These are phyloP conservation scores for Acrocalymma vagum DNA, from an alignment of 2,329 filamentous ascomycete genomes.

Conservation along the genomic window DNA sequence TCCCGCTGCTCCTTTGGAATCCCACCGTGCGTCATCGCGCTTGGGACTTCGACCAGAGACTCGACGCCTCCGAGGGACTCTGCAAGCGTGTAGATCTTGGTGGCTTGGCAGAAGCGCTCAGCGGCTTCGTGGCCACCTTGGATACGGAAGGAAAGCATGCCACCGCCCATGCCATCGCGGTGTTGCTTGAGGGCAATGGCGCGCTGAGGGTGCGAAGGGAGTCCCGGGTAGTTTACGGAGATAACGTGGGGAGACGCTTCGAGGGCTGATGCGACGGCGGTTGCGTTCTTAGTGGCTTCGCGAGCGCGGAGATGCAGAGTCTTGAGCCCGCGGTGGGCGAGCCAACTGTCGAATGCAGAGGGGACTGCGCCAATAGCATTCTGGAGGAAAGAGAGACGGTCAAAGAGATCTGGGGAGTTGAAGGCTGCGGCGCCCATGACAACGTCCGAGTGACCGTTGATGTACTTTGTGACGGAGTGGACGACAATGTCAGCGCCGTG, in stretches of 20 bases:
- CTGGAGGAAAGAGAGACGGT: conserved; percentile 87
- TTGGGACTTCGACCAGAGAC: conserved; percentile 88
- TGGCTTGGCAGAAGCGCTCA: conserved; percentile 89
- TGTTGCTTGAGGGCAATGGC: conserved; percentile 89
- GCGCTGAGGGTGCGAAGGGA: conserved; percentile 86
- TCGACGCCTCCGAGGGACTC: conserved; percentile 94
- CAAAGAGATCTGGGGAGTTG: conserved; percentile 82
- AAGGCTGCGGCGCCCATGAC: conserved; percentile 97
- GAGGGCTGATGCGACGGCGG: conserved; percentile 77
- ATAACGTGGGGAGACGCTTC: conserved; percentile 83
- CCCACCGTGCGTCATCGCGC: conserved; percentile 95
- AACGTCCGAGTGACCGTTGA: conserved; percentile 96
- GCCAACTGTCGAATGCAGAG: conserved; percentile 96
- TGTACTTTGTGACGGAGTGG: conserved; percentile 98
- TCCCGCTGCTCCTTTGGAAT: conserved; percentile 92
- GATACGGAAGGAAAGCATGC: conserved; percentile 97
- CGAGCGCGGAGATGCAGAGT: conserved; percentile 92
- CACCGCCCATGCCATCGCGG: conserved; percentile 91
- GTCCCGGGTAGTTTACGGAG: conserved; percentile 93
- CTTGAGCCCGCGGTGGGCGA: conserved; percentile 95
- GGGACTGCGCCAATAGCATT: conserved; percentile 97
- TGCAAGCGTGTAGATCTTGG: conserved; percentile 89
- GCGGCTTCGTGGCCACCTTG: conserved; percentile 85
- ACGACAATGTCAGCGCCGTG: conserved; percentile 97
- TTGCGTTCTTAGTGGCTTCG: conserved; percentile 84